Evolutionary conservation across 805 yeast species (phyloP).

Genomic region (Starmerella apicola): DNA sequence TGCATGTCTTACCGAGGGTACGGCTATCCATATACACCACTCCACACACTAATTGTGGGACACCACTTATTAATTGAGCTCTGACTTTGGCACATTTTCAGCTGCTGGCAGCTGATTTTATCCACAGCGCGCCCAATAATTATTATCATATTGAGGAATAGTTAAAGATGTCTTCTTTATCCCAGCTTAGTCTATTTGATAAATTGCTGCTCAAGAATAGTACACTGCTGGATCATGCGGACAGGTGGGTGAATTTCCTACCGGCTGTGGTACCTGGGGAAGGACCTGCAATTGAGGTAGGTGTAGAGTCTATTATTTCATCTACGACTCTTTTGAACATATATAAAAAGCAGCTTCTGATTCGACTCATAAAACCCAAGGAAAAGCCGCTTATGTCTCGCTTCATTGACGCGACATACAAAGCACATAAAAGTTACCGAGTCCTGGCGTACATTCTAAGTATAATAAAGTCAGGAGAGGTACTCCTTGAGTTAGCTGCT

Average conservation of each 20-base stretch:
- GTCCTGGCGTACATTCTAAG: conserved; percentile 24
- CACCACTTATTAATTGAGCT: too few relatives aligned
- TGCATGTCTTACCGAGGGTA: too few relatives aligned
- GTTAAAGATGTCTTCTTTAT: neutral
- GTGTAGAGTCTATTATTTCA: conserved; percentile 28
- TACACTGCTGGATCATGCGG: conserved; percentile 29
- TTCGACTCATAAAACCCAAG: conserved; percentile 19
- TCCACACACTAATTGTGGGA: too few relatives aligned
- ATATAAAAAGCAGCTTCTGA: conserved; percentile 30
- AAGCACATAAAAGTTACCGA: conserved; percentile 20
- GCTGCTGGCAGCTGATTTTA: neutral
- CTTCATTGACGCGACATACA: conserved; percentile 14
- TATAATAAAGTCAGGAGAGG: conserved; percentile 27
- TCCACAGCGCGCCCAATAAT: neutral
- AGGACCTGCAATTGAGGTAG: conserved; percentile 30
- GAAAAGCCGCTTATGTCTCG: conserved; percentile 12
- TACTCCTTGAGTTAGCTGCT: conserved; percentile 30
- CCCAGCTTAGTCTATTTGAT: conserved; percentile 19
- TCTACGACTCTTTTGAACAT: conserved; percentile 27
- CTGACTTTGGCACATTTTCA: too few relatives aligned
- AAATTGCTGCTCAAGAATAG: conserved; percentile 28
- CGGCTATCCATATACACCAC: too few relatives aligned
- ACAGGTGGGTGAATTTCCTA: conserved; percentile 27
- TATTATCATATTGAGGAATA: neutral
- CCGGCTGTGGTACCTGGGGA: conserved; percentile 31